Evolutionary conservation across 2,329 filamentous ascomycete species (phyloP), one percentile per base, ranked within the genome.

Genomic region (Fusarium sp.): DNA sequence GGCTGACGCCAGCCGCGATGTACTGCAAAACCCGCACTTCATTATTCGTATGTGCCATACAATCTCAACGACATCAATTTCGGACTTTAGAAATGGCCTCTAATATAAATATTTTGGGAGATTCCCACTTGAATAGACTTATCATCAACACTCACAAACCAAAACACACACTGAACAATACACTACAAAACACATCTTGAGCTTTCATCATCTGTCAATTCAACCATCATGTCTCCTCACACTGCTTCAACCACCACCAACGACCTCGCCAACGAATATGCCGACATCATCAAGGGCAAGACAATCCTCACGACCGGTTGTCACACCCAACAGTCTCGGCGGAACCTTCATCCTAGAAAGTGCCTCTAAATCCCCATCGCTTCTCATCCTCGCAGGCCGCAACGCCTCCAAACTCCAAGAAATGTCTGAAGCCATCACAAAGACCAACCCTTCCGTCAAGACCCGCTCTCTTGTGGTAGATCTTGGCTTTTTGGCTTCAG

Each of bases 381-480:
- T 83, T 32, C 83, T 89, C 62, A 85, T 86, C 57, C 83, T 87
- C 32, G 84, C 82, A 12, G 85, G 85, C 36, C 86, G 87, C 64
- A 85, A 79, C 51, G 58, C 75, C 10, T 58, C 78, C 20, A 88
- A 87, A 62, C 68, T 84, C 9, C 77, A 83, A 26, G 77, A 81
- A 4, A 83, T 84, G 1, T 80, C 80, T n/a, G 78, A 83, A 8
- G 75, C 78, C 56, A 79, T 88, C 61, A 57, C 62, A 18, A 71
- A 76, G 8, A 60, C 78, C 17, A 64, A 82, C 55, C 81, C 85
- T 0, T 66, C 74, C 3, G 80, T 86, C 28, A 51, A 78, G 30
- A 80, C 78, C 1, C 81, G 82, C 34, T 55, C 76, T 6, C 75
- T 86, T 5, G 51, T 80, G 5, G 80, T 86, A 30, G 83, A 86